Conservation (phyloP, 129 eudicot species). For the Escallonia rubra region DNA sequence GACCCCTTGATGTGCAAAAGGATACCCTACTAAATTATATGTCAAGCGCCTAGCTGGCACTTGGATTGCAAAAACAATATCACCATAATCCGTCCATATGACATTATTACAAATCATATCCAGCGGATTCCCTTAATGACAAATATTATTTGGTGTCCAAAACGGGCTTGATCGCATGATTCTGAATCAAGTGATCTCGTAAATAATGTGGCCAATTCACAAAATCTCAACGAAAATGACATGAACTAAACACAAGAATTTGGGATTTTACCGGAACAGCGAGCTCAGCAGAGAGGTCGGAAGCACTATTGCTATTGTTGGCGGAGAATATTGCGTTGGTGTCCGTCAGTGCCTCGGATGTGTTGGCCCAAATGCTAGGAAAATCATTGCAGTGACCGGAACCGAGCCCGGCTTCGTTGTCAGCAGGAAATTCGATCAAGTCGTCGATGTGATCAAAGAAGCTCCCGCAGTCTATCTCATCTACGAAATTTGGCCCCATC, state of each 20-base stretch:
- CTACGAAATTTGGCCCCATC: constrained; percentile 49
- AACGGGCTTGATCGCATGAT: no score
- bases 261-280: constrained; percentile 56
- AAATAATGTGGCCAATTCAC: background rate
- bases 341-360: constrained; percentile 36
- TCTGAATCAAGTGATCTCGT: no score
- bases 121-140: background rate
- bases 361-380: constrained; percentile 45
- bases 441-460: constrained; percentile 82
- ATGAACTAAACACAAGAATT: background rate
- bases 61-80: constrained; percentile 18
- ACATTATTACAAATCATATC: constrained; percentile 6
- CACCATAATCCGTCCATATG: constrained; percentile 15
- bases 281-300: constrained; percentile 66
- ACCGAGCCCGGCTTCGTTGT: constrained; percentile 35
- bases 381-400: constrained; percentile 44
- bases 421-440: constrained; percentile 67
- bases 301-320: constrained; percentile 19
- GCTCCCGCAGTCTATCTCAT: constrained; percentile 71
- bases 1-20: background rate
- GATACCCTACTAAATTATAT: background rate
- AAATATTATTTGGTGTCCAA: no score
- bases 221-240: background rate
- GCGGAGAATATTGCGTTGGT: constrained; percentile 47
- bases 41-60: constrained; percentile 25